Base-by-base conservation (phyloP, 345 rosid species). In the Abelmoschus esculentus region DNA sequence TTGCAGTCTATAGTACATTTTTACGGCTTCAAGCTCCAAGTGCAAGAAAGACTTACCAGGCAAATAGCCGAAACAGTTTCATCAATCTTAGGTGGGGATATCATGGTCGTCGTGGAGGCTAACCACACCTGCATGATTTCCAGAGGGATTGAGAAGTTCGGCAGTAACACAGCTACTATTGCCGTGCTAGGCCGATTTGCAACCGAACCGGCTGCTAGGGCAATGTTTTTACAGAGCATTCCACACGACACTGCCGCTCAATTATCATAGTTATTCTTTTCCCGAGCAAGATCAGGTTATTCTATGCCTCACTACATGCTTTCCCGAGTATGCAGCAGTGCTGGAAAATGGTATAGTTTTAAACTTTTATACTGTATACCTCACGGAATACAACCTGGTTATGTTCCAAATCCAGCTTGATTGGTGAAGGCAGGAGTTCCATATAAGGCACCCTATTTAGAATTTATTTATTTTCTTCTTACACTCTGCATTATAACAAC, bases 1-100 rank as follows among this genome's bases (percentile, higher is more conserved):
- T 52, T 96, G n/a, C 95, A 85, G 74, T 87, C 96, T 0, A 74
- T 90, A 59, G 92, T 92, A 17, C 95, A 86, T 74, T 96, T 84
- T 67, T 90, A 87, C 34, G 95, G 99, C 71, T 90, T 85, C 76
- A 96, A 92, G 86, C 98, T 96, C 75, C 99, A 95, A 83, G 96
- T 95, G 66, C 99, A 95, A 80, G 99, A 95, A 83, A 87, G 98
- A 64, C 88, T 95, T 53, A 90, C 96, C 31, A 74, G 90, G 74
- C 98, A 95, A 78, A 89, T 95, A 54, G 96, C 97, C 4, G 92
- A 95, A 77, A 87, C 90, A 1, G 80, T 84, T 62, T 83, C 97
- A 0, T 83, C 90, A 8, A 40, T 84, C 14, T 78, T 89, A 42
- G 96, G 93, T 26, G 97, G 91, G 58, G 93, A 92, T 78, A 87